Evolutionary conservation across 192 early-diverging fungal genomes (phyloP).

Genomic region (Coemansia sp.): DNA sequence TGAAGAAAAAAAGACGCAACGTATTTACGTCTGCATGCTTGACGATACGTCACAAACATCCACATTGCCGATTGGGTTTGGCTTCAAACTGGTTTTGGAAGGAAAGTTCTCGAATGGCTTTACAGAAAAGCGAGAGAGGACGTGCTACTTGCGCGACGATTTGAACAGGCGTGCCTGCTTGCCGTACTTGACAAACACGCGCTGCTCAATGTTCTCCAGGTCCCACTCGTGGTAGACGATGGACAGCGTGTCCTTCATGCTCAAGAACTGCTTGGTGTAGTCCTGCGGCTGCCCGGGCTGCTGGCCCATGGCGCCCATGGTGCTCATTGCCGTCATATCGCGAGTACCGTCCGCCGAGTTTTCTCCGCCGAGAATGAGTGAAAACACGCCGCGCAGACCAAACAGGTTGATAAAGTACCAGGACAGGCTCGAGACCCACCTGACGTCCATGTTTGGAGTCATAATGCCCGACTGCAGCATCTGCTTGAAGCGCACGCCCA

Average conservation of each 20-base stretch:
- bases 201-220: conserved; percentile 74
- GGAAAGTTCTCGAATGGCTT: too few species aligned
- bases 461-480: conserved; percentile 97
- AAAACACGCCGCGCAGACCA: conserved; percentile 88
- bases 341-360: conserved; percentile 82
- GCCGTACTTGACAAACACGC: conserved; percentile 77
- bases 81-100: too few species aligned
- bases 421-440: conserved; percentile 95
- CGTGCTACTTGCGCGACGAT: conserved; percentile 29
- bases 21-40: too few species aligned
- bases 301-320: conserved; percentile 73
- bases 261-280: conserved; percentile 81
- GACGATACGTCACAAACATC: too few species aligned
- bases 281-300: conserved; percentile 80
- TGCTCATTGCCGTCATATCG: conserved; percentile 91
- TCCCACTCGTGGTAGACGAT: conserved; percentile 81
- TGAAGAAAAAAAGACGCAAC: too few species aligned
- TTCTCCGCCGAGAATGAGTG: conserved; percentile 86
- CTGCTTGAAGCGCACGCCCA: conserved; percentile 94
- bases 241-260: conserved; percentile 83
- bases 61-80: too few species aligned
- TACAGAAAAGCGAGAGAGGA: not conserved
- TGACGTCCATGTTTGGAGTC: conserved; percentile 95
- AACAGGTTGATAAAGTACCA: conserved; percentile 99
- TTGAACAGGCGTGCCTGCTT: conserved; percentile 47